phyloP scores from a whole-genome alignment of 1,284 basidiomycete genomes.

The Marasmius sp. region DNA sequence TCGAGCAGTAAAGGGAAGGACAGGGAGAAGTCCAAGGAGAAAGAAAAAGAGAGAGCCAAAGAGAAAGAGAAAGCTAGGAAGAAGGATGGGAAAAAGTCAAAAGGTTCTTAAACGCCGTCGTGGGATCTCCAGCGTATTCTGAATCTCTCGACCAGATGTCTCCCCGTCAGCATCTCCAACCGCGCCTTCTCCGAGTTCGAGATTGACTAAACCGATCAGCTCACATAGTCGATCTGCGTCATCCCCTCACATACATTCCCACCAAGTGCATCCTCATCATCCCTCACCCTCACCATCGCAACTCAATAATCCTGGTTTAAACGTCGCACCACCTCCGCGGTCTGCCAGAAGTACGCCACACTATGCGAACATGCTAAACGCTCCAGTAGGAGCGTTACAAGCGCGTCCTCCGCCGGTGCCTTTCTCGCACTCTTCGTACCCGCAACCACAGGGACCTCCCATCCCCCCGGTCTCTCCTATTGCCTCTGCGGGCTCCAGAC shows the following conservation, averaged over 20 bases:
- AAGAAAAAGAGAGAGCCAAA: neutral
- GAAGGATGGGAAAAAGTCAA: conserved; percentile 18
- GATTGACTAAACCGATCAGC: conserved; percentile 10
- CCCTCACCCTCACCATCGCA: conserved; percentile 46
- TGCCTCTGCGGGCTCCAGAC: neutral
- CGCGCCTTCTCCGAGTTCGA: neutral
- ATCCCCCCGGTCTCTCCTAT: neutral
- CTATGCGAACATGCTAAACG: neutral
- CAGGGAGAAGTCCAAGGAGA: neutral
- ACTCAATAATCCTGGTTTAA: conserved; percentile 42
- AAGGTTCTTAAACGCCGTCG: neutral
- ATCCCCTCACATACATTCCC: conserved; percentile 16
- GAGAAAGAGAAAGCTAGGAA: neutral
- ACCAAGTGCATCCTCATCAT: conserved; percentile 34
- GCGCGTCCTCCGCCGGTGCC: neutral
- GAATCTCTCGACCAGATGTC: neutral
- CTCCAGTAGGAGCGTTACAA: neutral
- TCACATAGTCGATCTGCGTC: conserved; percentile 12
- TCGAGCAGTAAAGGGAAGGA: conserved; percentile 4
- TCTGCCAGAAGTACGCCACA: neutral
- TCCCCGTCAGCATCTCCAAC: conserved; percentile 2
- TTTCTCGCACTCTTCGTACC: neutral
- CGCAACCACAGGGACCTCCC: neutral
- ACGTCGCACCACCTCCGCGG: conserved; percentile 31
- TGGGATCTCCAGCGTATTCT: neutral